Evolutionary conservation across 352 stramenopile species (phyloP).

Genomic region (Globisporangium nagaii): DNA sequence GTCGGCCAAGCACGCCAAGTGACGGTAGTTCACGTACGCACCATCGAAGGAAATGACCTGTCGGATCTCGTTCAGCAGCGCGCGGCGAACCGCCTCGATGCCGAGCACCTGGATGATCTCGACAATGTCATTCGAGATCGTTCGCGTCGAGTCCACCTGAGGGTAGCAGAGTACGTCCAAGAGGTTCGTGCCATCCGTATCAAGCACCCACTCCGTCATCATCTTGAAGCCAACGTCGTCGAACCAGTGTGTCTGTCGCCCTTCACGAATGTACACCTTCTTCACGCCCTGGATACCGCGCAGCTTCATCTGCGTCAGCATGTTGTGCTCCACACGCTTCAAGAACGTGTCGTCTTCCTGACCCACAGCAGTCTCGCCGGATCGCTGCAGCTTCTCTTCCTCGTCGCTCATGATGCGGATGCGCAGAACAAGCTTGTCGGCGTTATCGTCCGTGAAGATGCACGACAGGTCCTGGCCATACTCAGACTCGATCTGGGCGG

Average conservation of each 20-base stretch:
- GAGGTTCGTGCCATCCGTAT: constrained; percentile 99
- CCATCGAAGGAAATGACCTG: constrained; percentile 99
- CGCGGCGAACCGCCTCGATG: constrained; percentile 87
- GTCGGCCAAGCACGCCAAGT: constrained; percentile 97
- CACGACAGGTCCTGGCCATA: constrained; percentile 95
- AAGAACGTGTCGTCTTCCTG: constrained; percentile 95
- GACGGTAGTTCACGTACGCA: constrained; percentile 99
- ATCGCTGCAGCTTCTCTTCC: constrained; percentile 80
- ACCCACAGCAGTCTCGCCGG: constrained; percentile 78
- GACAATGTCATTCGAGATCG: constrained; percentile 99
- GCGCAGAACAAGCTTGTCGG: constrained; percentile 94
- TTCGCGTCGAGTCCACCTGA: constrained; percentile 95
- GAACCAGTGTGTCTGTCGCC: constrained; percentile 93
- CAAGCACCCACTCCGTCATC: constrained; percentile 97
- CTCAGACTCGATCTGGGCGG: constrained; percentile 92
- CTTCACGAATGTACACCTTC: constrained; percentile 97
- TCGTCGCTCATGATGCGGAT: constrained; percentile 97
- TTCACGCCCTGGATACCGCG: constrained; percentile 97
- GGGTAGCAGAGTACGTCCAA: constrained; percentile 96
- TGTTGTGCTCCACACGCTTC: constrained; percentile 97
- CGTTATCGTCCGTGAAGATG: constrained; percentile 98
- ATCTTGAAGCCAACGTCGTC: constrained; percentile 93
- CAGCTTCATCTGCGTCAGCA: constrained; percentile 96
- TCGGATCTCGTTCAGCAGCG: constrained; percentile 94
- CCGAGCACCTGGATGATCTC: constrained; percentile 97